phyloP scores from a whole-genome alignment of 495 filamentous ascomycete species.

The Sabuloglossum arenarium region DNA sequence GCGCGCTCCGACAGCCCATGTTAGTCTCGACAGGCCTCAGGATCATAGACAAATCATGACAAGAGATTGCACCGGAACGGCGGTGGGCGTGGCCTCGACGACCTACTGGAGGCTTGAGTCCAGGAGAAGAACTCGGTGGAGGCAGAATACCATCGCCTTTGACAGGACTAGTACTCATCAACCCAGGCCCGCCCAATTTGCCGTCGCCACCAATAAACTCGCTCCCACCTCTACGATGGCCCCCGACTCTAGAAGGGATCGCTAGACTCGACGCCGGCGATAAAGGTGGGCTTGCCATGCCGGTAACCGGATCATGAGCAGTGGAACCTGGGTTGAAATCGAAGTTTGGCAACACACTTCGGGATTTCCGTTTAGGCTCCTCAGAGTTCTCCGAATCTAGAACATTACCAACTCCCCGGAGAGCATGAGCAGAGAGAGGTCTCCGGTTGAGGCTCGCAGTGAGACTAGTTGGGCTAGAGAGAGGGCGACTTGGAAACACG shows the following conservation, averaged over 20 bases:
- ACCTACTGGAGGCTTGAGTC: slow-evolving; percentile 21
- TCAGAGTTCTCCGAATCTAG: background rate
- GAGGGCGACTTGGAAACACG: slow-evolving; percentile 35
- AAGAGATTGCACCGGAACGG: slow-evolving; percentile 73
- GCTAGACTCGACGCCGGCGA: slow-evolving; percentile 8
- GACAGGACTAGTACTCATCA: slow-evolving; percentile 41
- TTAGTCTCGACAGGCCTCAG: slow-evolving; percentile 33
- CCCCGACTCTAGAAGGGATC: slow-evolving; percentile 23
- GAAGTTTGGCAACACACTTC: slow-evolving; percentile 15
- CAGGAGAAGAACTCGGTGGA: slow-evolving; percentile 25
- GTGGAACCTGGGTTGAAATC: slow-evolving; percentile 16
- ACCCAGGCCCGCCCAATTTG: slow-evolving; percentile 28
- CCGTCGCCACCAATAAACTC: slow-evolving; percentile 64
- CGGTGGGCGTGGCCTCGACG: slow-evolving; percentile 63
- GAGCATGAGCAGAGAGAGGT: background rate
- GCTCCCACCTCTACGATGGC: slow-evolving; percentile 53
- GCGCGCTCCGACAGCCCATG: slow-evolving; percentile 15
- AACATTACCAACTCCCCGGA: background rate
- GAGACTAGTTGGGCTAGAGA: background rate
- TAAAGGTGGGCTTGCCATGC: slow-evolving; percentile 17
- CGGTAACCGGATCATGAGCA: slow-evolving; percentile 19
- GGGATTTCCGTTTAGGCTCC: background rate
- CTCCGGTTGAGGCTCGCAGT: background rate
- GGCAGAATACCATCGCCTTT: slow-evolving; percentile 36
- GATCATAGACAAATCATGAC: slow-evolving; percentile 56